Conservation (phyloP, 306 rosid genomes). For the Datisca glomerata region DNA sequence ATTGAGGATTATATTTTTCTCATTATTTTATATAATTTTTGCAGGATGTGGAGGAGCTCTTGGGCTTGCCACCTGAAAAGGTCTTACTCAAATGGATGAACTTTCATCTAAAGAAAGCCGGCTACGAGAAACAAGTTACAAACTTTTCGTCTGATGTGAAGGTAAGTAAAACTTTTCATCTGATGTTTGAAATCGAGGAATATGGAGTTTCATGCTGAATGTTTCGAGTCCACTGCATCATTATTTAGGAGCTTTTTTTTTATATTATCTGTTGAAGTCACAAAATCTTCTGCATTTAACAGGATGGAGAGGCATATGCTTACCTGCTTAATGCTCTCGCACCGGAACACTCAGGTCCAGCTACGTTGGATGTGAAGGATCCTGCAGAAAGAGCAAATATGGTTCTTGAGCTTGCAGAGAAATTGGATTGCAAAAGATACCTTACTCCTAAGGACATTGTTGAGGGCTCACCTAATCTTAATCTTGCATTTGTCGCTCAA, state of each 20-base stretch:
- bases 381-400: slow-evolving; percentile 79
- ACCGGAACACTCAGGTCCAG: slow-evolving; percentile 77
- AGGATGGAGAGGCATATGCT: slow-evolving; percentile 98
- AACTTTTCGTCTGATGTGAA: slow-evolving; percentile 92
- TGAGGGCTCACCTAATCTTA: slow-evolving; percentile 97
- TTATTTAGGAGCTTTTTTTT: no score
- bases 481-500: slow-evolving; percentile 99
- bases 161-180: no score
- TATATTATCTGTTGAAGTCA: no score
- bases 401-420: slow-evolving; percentile 95
- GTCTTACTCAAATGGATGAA: slow-evolving; percentile 98
- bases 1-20: not conserved
- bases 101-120: slow-evolving; percentile 88
- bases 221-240: no score
- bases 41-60: slow-evolving; percentile 98
- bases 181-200: not conserved
- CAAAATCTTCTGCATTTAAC: slow-evolving; percentile 18
- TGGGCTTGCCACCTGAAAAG: slow-evolving; percentile 89
- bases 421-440: slow-evolving; percentile 84
- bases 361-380: slow-evolving; percentile 40
- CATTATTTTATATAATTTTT: slow-evolving; percentile 8
- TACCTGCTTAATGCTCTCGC: slow-evolving; percentile 91
- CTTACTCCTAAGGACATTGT: slow-evolving; percentile 86
- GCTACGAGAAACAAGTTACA: slow-evolving; percentile 88
- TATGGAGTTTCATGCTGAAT: not conserved